Evolutionary conservation across 139 green algal genomes (phyloP).

Genomic region (Nannochloris sp.): DNA sequence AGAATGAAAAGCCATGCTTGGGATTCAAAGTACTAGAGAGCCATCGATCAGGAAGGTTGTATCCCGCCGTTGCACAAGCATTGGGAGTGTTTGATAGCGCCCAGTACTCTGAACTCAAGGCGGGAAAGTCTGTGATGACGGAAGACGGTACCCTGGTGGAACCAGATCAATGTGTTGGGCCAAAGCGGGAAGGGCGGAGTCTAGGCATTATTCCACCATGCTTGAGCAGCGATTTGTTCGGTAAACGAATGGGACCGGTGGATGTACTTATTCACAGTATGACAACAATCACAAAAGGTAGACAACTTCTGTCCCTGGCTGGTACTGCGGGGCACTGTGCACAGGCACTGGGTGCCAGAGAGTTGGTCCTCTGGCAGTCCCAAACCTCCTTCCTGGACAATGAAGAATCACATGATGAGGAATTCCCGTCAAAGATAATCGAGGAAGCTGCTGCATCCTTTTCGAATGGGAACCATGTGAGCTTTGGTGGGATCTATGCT

Average conservation of each 20-base stretch:
- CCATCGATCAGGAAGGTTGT: constrained; percentile 21
- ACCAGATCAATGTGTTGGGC: constrained; percentile 3
- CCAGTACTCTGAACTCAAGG: constrained; percentile 20
- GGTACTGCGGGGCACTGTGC: constrained; percentile 11
- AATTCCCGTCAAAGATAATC: background rate
- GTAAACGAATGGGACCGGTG: background rate
- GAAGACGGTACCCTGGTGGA: background rate
- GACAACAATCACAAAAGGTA: background rate
- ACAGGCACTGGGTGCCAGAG: background rate
- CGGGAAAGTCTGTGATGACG: constrained; percentile 9
- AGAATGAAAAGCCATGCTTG: constrained; percentile 9
- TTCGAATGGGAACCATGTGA: background rate
- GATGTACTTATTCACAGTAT: constrained; percentile 21
- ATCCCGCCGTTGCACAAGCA: constrained; percentile 6
- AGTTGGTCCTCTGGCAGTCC: constrained; percentile 28
- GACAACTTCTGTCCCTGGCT: background rate
- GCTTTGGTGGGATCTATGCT: constrained; percentile 9
- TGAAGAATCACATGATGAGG: background rate
- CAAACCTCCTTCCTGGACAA: background rate
- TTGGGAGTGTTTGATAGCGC: constrained; percentile 18
- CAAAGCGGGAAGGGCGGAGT: background rate
- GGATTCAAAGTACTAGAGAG: constrained; percentile 29
- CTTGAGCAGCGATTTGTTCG: background rate
- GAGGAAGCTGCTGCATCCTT: constrained; percentile 9
- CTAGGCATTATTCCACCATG: background rate